These are phyloP conservation scores for Guyanaporus albipodus DNA, from an alignment of 768 basidiomycete species.

Conservation along the genomic window DNA sequence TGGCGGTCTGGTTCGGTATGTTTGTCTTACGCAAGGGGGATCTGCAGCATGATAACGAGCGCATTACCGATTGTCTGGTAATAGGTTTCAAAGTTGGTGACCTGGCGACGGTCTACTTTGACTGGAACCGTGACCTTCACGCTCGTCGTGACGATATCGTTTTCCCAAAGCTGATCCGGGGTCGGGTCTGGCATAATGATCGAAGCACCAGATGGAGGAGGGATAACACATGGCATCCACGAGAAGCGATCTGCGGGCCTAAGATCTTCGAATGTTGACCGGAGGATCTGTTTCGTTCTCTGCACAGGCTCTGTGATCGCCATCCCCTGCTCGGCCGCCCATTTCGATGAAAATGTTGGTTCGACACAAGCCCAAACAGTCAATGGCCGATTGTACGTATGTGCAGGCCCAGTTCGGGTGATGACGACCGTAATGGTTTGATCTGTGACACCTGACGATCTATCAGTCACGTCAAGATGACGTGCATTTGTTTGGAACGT, in stretches of 20 bases:
- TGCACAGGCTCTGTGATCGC: neutral
- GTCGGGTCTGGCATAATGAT: neutral
- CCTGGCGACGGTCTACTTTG: neutral
- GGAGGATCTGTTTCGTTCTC: neutral
- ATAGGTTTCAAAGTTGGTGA: conserved; percentile 1
- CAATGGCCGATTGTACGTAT: neutral
- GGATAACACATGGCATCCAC: neutral
- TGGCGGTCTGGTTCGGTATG: neutral
- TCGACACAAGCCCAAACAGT: neutral
- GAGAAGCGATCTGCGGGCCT: neutral
- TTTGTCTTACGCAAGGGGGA: neutral
- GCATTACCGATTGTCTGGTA: neutral
- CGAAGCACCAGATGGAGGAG: neutral
- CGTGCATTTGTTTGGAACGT: neutral
- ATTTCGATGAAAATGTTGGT: neutral
- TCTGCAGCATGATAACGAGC: neutral
- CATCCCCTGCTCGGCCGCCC: neutral
- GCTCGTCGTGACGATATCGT: neutral
- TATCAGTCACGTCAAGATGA: too few relatives aligned
- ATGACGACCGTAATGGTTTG: neutral
- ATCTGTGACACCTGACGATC: neutral
- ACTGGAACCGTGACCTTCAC: neutral
- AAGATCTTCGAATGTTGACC: neutral
- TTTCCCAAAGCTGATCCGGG: neutral
- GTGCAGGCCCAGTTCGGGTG: conserved; percentile 4